Conservation (phyloP, 129 eudicot species). For the Sambucus nigra region DNA sequence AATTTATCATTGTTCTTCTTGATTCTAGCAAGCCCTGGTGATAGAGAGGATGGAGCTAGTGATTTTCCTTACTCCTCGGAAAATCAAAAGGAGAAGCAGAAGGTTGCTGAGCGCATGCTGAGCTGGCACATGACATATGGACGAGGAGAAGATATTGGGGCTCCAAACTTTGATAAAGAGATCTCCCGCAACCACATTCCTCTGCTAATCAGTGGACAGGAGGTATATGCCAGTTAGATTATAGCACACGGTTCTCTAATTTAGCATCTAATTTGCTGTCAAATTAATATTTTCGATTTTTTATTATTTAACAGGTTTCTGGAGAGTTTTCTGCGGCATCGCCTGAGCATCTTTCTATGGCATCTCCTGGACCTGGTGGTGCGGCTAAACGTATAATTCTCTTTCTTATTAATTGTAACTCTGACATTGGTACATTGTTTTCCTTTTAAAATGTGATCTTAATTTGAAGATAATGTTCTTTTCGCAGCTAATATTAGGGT, state of each 20-base stretch:
- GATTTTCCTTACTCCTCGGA: constrained; percentile 44
- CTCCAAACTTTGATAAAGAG: constrained; percentile 85
- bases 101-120: constrained; percentile 67
- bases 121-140: constrained; percentile 86
- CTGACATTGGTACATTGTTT: background rate
- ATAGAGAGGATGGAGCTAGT: constrained; percentile 51
- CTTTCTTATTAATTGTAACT: constrained; percentile 35
- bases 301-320: constrained; percentile 62
- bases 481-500: constrained; percentile 74
- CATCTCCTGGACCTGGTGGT: constrained; percentile 80
- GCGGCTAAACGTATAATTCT: constrained; percentile 44
- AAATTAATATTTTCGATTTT: background rate
- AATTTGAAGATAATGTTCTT: constrained; percentile 4
- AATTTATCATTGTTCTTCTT: constrained; percentile 4
- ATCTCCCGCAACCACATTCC: constrained; percentile 81
- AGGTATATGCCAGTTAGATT: constrained; percentile 22
- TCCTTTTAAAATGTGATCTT: background rate
- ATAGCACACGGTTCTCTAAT: background rate
- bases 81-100: constrained; percentile 59
- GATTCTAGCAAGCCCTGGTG: constrained; percentile 65
- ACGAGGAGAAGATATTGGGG: constrained; percentile 46
- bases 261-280: constrained; percentile 1
- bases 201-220: constrained; percentile 61
- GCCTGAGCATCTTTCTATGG: constrained; percentile 87
- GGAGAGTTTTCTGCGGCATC: constrained; percentile 99